phyloP scores from a whole-genome alignment of 768 basidiomycete species.

The Pleurotus cornucopiae region DNA sequence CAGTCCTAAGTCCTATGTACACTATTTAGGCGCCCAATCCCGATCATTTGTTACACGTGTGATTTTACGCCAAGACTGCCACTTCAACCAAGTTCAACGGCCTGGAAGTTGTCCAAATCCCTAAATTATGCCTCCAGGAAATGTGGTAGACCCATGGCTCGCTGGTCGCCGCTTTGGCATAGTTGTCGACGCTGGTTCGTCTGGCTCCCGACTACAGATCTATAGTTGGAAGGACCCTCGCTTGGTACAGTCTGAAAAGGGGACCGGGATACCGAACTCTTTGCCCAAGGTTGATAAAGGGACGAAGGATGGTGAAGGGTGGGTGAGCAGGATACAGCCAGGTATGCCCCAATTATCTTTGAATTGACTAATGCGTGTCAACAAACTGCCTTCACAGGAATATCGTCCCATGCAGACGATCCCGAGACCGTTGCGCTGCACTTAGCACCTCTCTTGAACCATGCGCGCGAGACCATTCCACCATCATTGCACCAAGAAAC shows the following conservation, averaged over 20 bases:
- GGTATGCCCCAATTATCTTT: conserved; percentile 48
- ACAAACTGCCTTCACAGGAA: conserved; percentile 45
- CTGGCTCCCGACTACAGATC: conserved; percentile 92
- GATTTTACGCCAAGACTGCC: neutral
- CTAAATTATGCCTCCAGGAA: conserved; percentile 69
- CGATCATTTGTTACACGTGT: neutral
- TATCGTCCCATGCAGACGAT: conserved; percentile 75
- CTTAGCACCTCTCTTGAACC: conserved; percentile 76
- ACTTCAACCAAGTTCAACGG: neutral
- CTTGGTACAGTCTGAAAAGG: conserved; percentile 41
- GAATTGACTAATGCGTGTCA: neutral
- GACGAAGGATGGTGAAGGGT: conserved; percentile 71
- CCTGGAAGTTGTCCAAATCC: neutral
- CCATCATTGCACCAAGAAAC: conserved; percentile 82
- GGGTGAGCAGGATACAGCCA: conserved; percentile 91
- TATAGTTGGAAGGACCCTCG: conserved; percentile 94
- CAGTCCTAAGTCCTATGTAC: neutral
- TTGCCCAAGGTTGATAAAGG: conserved; percentile 93
- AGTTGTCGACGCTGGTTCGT: conserved; percentile 98
- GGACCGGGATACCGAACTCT: conserved; percentile 45
- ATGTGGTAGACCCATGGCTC: conserved; percentile 69
- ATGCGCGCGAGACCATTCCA: conserved; percentile 80
- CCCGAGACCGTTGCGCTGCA: conserved; percentile 71
- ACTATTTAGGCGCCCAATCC: neutral
- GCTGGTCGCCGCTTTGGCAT: conserved; percentile 82